Conservation (phyloP, 305 asterid genomes). For the Solanum hybrid region DNA sequence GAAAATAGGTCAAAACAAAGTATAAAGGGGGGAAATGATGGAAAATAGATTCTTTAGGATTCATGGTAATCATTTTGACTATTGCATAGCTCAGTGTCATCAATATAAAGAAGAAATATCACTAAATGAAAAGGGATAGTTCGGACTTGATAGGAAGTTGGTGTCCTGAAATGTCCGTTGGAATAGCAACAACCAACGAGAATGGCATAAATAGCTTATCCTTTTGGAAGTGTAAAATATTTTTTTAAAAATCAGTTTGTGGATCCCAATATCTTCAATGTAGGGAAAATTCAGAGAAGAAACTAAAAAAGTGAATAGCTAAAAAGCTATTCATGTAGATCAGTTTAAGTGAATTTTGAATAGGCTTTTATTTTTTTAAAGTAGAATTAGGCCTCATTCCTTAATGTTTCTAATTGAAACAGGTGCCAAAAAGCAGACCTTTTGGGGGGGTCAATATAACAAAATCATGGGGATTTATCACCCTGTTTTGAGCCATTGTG, state of each 20-base stretch:
- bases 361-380: neutral
- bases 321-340: neutral
- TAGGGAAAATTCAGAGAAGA: neutral
- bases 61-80: neutral
- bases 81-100: neutral
- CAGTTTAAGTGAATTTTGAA: neutral
- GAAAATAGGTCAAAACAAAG: neutral
- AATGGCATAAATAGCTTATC: neutral
- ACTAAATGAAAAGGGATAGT: neutral
- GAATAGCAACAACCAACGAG: neutral
- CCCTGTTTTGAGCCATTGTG: neutral
- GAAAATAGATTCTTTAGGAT: neutral
- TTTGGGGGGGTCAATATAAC: neutral
- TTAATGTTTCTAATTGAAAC: neutral
- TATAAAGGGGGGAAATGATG: neutral
- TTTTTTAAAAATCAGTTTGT: neutral
- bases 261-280: neutral
- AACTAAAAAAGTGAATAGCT: neutral
- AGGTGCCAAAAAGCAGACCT: neutral
- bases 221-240: neutral
- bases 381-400: neutral
- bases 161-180: neutral
- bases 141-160: neutral
- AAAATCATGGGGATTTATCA: neutral
- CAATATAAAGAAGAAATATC: constrained; percentile 1